Evolutionary conservation across 345 rosid genomes (phyloP), one percentile per base, ranked within the genome.

Genomic region (Aquilaria yunnanensis): DNA sequence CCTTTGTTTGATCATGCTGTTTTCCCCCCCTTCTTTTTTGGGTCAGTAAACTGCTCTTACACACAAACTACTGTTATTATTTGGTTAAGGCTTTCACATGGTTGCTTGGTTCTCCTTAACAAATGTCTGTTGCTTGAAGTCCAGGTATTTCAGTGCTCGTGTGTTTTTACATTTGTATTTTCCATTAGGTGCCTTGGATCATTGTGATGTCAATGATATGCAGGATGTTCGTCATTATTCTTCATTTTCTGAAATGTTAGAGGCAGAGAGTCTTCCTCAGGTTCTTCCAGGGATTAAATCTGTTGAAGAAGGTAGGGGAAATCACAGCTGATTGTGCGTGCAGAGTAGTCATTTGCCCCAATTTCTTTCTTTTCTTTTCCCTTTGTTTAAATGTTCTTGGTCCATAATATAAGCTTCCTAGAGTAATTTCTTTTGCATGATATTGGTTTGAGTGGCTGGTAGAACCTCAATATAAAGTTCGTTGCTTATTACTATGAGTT

Each of bases 271-370:
- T 61, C 80, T 83, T 64, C 71, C 52, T 47, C 70, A 82, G 67
- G 86, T 87, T 65, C 88, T 89, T 78, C 93, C 90, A 53, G 90
- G 83, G 32, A 70, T 72, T 70, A 60, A 79, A 68, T 77, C 81
- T 54, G 59, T 74, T 32, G 85, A 81, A 67, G 98, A 81, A 82
- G 91, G 96, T 92, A 69, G 29, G 13, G 54, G 29, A 2, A 57
- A 5, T 54, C 51, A 32, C 41, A 34, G 46, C 41, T 37, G 43
- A 37, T 37, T 37, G 51, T 46, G 33, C 41, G 16, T 32, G 7
- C 23, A n/a, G 10, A 47, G 31, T 16, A 54, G n/a, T 14, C 23
- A 16, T 23, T 29, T 51, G 29, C 16, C 34, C 32, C 57, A 46
- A 32, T 54, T 12, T 47, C 7, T 57, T 33, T 14, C 12, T 5